Conservation (phyloP, 2,329 filamentous ascomycete genomes). For the Immersiporthe knoxdaviesiana region DNA sequence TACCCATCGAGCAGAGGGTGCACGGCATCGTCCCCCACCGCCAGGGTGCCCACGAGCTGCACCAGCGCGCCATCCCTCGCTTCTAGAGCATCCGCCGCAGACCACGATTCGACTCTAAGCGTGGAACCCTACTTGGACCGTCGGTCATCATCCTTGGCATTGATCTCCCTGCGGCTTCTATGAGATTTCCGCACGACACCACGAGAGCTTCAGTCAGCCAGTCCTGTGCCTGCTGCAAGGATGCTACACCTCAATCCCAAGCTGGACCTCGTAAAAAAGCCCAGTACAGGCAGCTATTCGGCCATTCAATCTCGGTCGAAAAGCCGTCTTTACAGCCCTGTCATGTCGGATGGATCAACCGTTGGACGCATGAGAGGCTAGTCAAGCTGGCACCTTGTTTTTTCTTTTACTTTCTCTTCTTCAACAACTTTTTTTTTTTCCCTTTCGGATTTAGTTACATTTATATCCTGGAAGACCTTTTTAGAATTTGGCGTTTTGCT, state of each 20-base stretch:
- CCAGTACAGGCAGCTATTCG: background rate
- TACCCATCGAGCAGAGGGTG: conserved; percentile 12
- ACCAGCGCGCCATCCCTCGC: conserved; percentile 7
- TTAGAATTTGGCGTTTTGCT: background rate
- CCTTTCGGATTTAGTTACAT: background rate
- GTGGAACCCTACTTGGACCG: background rate
- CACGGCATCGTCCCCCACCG: conserved; percentile 13
- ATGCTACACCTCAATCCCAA: background rate
- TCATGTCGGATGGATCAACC: background rate
- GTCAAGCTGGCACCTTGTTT: background rate
- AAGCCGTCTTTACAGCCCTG: background rate
- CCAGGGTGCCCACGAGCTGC: conserved; percentile 9
- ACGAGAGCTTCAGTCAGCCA: background rate
- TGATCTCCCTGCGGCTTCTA: background rate
- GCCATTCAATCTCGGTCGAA: background rate
- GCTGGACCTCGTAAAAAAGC: background rate
- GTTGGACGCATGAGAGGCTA: background rate
- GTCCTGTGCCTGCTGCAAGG: background rate
- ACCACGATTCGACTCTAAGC: background rate
- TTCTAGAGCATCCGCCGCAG: background rate
- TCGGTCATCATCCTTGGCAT: background rate
- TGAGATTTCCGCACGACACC: background rate
- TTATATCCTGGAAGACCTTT: background rate
- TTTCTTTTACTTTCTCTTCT: background rate
- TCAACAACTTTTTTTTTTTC: background rate